These are phyloP conservation scores for Exophiala sp. DNA, from an alignment of 2,329 filamentous ascomycete genomes.

Conservation along the genomic window DNA sequence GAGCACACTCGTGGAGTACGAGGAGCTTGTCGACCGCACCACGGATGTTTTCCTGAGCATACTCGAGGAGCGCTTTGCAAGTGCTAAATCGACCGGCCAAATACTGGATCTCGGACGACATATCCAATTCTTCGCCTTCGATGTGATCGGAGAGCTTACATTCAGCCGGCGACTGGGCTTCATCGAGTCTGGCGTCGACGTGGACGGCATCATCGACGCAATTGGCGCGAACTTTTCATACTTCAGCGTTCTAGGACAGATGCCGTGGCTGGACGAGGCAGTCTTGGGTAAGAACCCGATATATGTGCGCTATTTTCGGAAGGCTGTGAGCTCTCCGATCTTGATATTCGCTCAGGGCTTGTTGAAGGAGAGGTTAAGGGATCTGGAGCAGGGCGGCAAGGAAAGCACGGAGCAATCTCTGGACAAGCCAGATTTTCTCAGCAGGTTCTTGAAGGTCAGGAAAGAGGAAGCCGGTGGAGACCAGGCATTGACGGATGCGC, in stretches of 20 bases:
- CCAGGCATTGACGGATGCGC: slow-evolving; percentile 20
- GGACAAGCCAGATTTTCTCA: slow-evolving; percentile 27
- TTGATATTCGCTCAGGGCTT: slow-evolving; percentile 20
- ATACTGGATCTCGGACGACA: slow-evolving; percentile 32
- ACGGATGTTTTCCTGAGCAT: slow-evolving; percentile 29
- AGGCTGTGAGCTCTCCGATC: slow-evolving; percentile 23
- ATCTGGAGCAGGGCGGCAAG: slow-evolving; percentile 8
- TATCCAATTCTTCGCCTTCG: slow-evolving; percentile 37
- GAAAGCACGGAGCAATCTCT: slow-evolving; percentile 11
- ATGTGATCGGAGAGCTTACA: slow-evolving; percentile 38
- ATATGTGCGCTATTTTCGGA: slow-evolving; percentile 25
- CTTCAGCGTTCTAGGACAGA: slow-evolving; percentile 32
- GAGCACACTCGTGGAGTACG: slow-evolving; percentile 40
- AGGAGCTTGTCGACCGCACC: slow-evolving; percentile 37
- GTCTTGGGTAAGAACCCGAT: slow-evolving; percentile 36
- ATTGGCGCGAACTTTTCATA: slow-evolving; percentile 33
- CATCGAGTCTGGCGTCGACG: slow-evolving; percentile 33
- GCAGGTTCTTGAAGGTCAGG: slow-evolving; percentile 25
- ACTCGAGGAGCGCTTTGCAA: slow-evolving; percentile 30
- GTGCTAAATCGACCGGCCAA: background rate
- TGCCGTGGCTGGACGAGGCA: slow-evolving; percentile 36
- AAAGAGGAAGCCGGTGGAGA: slow-evolving; percentile 17
- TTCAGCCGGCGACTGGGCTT: slow-evolving; percentile 36
- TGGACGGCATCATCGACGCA: slow-evolving; percentile 33
- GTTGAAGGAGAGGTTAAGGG: slow-evolving; percentile 21